A percentile compares a stretch with the other conserved stretches of the same genome.
phyloP scores from a whole-genome alignment of 345 rosid genomes.

The Syzygium aqueum region DNA sequence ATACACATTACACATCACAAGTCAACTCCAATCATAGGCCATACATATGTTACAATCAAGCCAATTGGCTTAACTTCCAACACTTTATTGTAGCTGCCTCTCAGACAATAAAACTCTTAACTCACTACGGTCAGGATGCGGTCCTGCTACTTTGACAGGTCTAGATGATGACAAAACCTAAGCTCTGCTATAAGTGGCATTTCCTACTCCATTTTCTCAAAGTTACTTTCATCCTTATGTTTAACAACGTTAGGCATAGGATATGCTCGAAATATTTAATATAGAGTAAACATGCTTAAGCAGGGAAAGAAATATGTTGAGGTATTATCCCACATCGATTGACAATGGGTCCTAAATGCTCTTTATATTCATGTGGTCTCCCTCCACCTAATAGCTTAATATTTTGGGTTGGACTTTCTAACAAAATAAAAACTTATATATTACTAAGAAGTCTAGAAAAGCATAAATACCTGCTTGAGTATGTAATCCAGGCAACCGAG shows the following conservation, averaged over 20 bases:
- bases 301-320: neutral
- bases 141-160: neutral
- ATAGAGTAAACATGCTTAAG: neutral
- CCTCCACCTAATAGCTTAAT: too few relatives aligned
- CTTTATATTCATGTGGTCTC: too few relatives aligned
- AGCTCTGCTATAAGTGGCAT: neutral
- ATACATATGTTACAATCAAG: neutral
- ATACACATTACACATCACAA: neutral
- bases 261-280: neutral
- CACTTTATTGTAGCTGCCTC: neutral
- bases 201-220: neutral
- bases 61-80: neutral
- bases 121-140: neutral
- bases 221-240: neutral
- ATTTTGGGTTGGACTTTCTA: too few relatives aligned
- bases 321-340: too few relatives aligned
- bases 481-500: constrained; percentile 36
- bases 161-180: neutral
- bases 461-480: constrained; percentile 45
- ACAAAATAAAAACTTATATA: neutral
- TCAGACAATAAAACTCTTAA: neutral
- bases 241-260: neutral
- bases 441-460: neutral
- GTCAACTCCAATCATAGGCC: neutral
- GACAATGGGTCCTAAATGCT: too few relatives aligned